Evolutionary conservation across 1,139 yeast species (phyloP).

Genomic region (Candida smagusa): DNA sequence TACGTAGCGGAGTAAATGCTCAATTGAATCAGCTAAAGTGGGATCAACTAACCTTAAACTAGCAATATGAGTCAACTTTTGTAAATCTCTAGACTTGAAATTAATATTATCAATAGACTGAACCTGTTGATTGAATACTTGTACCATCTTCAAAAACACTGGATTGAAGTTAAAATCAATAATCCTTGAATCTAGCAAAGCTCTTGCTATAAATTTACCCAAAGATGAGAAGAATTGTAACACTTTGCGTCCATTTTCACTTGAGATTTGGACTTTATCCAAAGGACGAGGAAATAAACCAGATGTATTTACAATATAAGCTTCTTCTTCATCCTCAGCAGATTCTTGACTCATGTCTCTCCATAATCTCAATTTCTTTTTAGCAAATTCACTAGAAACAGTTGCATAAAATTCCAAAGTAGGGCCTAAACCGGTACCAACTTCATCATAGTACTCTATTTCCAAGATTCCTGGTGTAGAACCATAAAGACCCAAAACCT

Average conservation of each 20-base stretch:
- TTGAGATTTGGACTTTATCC: slow-evolving; percentile 21
- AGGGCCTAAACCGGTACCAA: slow-evolving; percentile 96
- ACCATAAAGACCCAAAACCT: slow-evolving; percentile 75
- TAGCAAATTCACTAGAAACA: slow-evolving; percentile 73
- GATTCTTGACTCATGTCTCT: slow-evolving; percentile 37
- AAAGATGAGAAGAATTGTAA: slow-evolving; percentile 59
- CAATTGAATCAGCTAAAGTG: slow-evolving; percentile 59
- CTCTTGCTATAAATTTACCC: slow-evolving; percentile 85
- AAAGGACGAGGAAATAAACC: slow-evolving; percentile 80
- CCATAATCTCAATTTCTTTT: slow-evolving; percentile 65
- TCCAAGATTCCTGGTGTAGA: slow-evolving; percentile 79
- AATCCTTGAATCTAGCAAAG: slow-evolving; percentile 80
- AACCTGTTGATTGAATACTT: slow-evolving; percentile 22
- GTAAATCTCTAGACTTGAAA: slow-evolving; percentile 18
- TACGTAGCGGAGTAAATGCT: slow-evolving; percentile 46
- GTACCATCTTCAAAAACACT: slow-evolving; percentile 56
- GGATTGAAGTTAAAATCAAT: slow-evolving; percentile 79
- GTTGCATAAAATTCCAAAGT: slow-evolving; percentile 87
- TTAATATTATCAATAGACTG: neutral
- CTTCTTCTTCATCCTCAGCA: slow-evolving; percentile 24
- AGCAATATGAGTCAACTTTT: slow-evolving; percentile 34
- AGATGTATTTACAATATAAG: slow-evolving; percentile 37
- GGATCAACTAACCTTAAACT: slow-evolving; percentile 56
- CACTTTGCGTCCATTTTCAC: slow-evolving; percentile 42
- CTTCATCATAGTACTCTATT: slow-evolving; percentile 87